Percentiles rank a stretch among this genome's conserved stretches.
Evolutionary conservation across 345 rosid species (phyloP).

Genomic region (Leavenworthia alabamica): DNA sequence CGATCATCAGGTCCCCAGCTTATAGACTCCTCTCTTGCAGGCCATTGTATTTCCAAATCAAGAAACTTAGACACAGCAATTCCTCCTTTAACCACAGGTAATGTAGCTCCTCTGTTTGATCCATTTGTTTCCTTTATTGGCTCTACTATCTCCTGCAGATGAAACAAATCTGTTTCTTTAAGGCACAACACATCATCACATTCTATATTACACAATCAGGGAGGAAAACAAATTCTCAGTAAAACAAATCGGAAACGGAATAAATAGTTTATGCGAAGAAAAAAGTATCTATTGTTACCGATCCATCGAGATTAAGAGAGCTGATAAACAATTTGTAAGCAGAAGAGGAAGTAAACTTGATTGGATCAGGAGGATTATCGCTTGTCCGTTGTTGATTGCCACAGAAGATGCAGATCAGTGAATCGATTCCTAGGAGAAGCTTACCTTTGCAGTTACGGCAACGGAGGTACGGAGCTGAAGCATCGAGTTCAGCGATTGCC

Average conservation of each 20-base stretch:
- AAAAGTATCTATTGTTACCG: slow-evolving; percentile 41
- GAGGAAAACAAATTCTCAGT: too few species aligned
- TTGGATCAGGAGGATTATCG: slow-evolving; percentile 49
- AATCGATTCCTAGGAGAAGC: slow-evolving; percentile 53
- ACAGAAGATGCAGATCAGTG: slow-evolving; percentile 73
- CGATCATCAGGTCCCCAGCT: too few species aligned
- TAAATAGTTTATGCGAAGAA: neutral
- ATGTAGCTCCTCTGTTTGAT: slow-evolving; percentile 36
- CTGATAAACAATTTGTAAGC: slow-evolving; percentile 64
- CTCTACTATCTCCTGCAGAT: slow-evolving; percentile 66
- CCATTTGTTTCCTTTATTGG: slow-evolving; percentile 33
- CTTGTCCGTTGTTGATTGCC: slow-evolving; percentile 41
- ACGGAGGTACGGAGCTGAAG: slow-evolving; percentile 53
- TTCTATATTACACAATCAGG: too few species aligned
- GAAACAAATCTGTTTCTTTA: neutral
- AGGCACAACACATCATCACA: neutral
- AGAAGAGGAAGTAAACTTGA: slow-evolving; percentile 53
- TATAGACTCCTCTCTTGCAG: slow-evolving; percentile 26
- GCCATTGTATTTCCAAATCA: slow-evolving; percentile 65
- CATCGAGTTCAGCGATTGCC: slow-evolving; percentile 48
- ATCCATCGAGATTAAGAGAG: slow-evolving; percentile 66
- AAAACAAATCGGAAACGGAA: too few species aligned
- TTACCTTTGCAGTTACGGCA: slow-evolving; percentile 64
- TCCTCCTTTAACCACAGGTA: slow-evolving; percentile 26
- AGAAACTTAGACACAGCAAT: slow-evolving; percentile 51